Percentiles rank a stretch among this genome's conserved stretches.
These are phyloP conservation scores for Blakeslea trispora DNA, from an alignment of 371 early-diverging fungal genomes.

Conservation along the genomic window DNA sequence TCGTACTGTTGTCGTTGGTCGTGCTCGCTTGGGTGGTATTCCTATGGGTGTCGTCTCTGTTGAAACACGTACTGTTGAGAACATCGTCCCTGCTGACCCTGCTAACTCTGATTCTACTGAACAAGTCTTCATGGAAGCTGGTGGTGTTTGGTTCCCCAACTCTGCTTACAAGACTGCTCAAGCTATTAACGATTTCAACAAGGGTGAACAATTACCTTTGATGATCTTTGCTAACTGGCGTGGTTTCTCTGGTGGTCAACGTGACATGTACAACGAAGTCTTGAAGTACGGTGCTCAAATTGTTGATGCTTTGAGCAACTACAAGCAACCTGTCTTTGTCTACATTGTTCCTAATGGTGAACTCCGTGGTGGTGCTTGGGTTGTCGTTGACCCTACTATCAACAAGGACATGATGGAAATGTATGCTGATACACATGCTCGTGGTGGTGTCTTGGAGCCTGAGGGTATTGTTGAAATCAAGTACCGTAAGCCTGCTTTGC, in stretches of 20 bases:
- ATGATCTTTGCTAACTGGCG: constrained; percentile 99
- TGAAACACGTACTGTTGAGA: constrained; percentile 92
- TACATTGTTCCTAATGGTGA: constrained; percentile 96
- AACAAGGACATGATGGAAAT: constrained; percentile 98
- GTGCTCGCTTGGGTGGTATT: constrained; percentile 95
- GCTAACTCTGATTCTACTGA: constrained; percentile 88
- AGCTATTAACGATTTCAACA: constrained; percentile 97
- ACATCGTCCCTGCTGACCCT: constrained; percentile 93
- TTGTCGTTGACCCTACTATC: constrained; percentile 98
- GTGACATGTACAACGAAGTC: constrained; percentile 98
- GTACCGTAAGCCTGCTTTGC: constrained; percentile 90
- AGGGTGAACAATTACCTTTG: constrained; percentile 96
- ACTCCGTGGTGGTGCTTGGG: constrained; percentile 99
- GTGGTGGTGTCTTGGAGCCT: constrained; percentile 98
- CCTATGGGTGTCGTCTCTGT: constrained; percentile 98
- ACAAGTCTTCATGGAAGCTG: constrained; percentile 90
- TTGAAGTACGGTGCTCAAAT: constrained; percentile 98
- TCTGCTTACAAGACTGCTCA: constrained; percentile 98
- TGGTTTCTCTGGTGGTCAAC: constrained; percentile 99
- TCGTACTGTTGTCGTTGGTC: constrained; percentile 80
- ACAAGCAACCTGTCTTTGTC: constrained; percentile 97
- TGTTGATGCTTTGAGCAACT: constrained; percentile 92
- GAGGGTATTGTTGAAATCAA: constrained; percentile 99
- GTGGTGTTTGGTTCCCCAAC: constrained; percentile 98
- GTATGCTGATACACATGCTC: constrained; percentile 91